phyloP scores from a whole-genome alignment of 306 rosid genomes.

The Phaseolus lunatus region DNA sequence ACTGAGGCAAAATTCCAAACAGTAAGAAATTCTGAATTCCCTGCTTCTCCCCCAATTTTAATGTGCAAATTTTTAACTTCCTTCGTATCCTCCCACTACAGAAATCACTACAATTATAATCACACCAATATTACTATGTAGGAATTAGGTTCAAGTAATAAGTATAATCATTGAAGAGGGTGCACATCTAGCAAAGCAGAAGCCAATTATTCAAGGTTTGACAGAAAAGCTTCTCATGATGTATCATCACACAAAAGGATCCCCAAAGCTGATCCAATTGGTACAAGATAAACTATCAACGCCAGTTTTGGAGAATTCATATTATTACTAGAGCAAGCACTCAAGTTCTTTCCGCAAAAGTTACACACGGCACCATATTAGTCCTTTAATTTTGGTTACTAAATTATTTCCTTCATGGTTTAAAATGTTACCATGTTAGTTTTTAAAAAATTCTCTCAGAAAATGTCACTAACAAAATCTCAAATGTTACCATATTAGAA shows the following conservation, averaged over 20 bases:
- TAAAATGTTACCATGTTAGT: not conserved
- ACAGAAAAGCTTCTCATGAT: not conserved
- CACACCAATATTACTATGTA: not conserved
- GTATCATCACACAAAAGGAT: not conserved
- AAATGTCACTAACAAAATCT: not conserved
- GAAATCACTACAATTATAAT: constrained; percentile 29
- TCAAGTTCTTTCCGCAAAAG: not conserved
- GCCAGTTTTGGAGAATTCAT: not conserved
- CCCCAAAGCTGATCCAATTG: not conserved
- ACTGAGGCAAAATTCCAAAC: not conserved
- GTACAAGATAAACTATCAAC: not conserved
- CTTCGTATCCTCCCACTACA: not conserved
- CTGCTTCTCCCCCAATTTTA: constrained; percentile 1
- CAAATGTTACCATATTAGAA: not conserved
- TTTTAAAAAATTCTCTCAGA: not conserved
- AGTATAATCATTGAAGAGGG: not conserved
- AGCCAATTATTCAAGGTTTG: not conserved
- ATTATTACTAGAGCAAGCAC: not conserved
- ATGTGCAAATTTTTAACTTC: not conserved
- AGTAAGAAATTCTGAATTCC: constrained; percentile 3
- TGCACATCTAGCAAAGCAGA: not conserved
- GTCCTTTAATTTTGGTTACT: not conserved
- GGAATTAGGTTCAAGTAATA: not conserved
- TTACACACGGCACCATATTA: not conserved
- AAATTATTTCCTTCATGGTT: not conserved